Percentiles rank a stretch among this genome's conserved stretches.
These are phyloP conservation scores for Diplocarpon mali DNA, from an alignment of 2,329 filamentous ascomycete genomes.

Conservation along the genomic window DNA sequence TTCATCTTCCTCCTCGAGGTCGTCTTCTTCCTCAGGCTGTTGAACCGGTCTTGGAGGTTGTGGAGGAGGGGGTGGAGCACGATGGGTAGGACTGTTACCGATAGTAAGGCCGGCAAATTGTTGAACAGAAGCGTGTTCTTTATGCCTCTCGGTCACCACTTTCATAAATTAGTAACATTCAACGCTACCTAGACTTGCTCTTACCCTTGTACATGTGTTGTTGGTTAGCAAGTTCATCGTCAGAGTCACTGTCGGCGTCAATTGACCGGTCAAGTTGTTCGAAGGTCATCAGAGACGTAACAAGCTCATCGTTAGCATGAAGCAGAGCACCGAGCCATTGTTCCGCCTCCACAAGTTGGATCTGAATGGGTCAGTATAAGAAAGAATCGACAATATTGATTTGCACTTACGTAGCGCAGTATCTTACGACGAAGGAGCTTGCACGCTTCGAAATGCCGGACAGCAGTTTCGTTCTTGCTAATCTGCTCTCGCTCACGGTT, in stretches of 20 bases:
- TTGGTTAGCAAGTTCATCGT: conserved; percentile 56
- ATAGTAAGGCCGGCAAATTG: conserved; percentile 21
- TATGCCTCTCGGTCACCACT: conserved; percentile 20
- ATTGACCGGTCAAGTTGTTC: conserved; percentile 86
- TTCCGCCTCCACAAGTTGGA: conserved; percentile 82
- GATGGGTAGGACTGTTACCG: conserved; percentile 5
- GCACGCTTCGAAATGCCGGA: conserved; percentile 72
- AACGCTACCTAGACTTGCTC: conserved; percentile 13
- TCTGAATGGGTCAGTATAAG: conserved; percentile 35
- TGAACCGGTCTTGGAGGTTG: conserved; percentile 24
- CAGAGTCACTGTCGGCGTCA: conserved; percentile 61
- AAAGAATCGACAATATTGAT: neutral
- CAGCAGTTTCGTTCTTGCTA: conserved; percentile 68
- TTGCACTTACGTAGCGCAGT: conserved; percentile 59
- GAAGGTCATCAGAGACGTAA: conserved; percentile 84
- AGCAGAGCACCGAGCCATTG: conserved; percentile 86
- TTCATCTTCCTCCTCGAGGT: conserved; percentile 25
- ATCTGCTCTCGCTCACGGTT: conserved; percentile 84
- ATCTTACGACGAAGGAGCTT: conserved; percentile 78
- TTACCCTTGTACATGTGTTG: conserved; percentile 53
- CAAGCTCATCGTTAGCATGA: conserved; percentile 92
- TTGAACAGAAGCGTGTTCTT: conserved; percentile 17
- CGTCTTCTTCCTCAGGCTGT: conserved; percentile 24
- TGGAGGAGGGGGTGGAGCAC: conserved; percentile 17
- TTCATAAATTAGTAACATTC: conserved; percentile 6